Conservation (phyloP, 2,329 filamentous ascomycete species). For the Penicillium sp. region DNA sequence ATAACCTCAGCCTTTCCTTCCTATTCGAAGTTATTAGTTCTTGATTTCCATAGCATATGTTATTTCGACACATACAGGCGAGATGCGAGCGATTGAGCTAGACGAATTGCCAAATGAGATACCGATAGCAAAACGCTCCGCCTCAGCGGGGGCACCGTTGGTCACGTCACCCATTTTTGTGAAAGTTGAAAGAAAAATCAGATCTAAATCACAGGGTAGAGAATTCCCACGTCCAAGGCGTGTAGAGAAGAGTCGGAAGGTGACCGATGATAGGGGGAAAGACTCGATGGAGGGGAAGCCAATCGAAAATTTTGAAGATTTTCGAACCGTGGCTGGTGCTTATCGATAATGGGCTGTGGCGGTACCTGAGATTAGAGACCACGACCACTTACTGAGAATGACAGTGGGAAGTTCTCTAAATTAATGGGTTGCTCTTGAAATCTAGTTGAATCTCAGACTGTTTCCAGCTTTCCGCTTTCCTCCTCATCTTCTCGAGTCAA, state of each 20-base stretch:
- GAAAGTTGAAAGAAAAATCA: constrained; percentile 10
- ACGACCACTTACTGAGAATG: too few relatives aligned
- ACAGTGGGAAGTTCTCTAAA: too few relatives aligned
- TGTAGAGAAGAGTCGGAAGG: constrained; percentile 13
- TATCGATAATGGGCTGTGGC: constrained; percentile 34
- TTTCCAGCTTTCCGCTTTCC: not conserved
- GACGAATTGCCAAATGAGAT: constrained; percentile 98
- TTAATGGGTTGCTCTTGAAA: not conserved
- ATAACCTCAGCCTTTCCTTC: constrained; percentile 97
- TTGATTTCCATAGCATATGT: too few relatives aligned
- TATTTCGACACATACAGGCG: constrained; percentile 44
- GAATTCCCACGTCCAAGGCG: constrained; percentile 14
- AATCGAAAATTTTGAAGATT: constrained; percentile 34
- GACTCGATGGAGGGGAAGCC: constrained; percentile 19
- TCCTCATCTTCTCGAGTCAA: too few relatives aligned
- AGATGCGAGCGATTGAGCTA: constrained; percentile 91
- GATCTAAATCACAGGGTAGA: constrained; percentile 8
- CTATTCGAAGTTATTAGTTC: constrained; percentile 31
- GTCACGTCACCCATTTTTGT: constrained; percentile 49
- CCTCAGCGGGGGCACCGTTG: constrained; percentile 44
- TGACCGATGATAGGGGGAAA: constrained; percentile 16
- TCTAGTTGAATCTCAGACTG: not conserved
- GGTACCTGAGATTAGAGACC: constrained; percentile 10
- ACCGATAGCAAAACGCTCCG: constrained; percentile 69
- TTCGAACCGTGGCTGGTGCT: constrained; percentile 33